Base-by-base conservation (phyloP, 768 basidiomycete species). In the Agaricus blazei region DNA sequence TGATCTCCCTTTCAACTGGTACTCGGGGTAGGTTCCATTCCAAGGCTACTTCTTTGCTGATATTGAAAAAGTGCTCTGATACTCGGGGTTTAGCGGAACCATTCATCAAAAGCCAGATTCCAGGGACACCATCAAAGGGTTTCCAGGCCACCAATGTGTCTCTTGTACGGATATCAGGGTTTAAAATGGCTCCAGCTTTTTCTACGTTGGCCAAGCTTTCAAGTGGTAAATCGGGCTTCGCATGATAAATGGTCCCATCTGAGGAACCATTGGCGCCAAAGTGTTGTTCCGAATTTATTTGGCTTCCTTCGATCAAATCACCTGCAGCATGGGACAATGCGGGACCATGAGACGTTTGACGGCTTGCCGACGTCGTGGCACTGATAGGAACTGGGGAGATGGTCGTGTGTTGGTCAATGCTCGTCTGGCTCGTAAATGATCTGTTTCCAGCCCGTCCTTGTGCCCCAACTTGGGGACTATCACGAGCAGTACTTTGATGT, bases 81-180 rank as follows among this genome's bases (percentile, higher is more conserved):
- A 73, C 68, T 40, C 65, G 68, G n/a, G 73, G 52, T 27, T 63
- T 54, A n/a, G 60, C 38, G 6, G 68, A 64, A 9, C 72, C 75
- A 3, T 61, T 56, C 52, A 69, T 69, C 31, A 66, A 59, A 47
- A 73, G 65, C 75, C 76, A 78, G 6, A 77, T 51, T 5, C 75
- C 75, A 48, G 76, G 76, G 28, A 76, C 65, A 56, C 66, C 62
- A 51, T 71, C 64, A 54, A 68, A 72, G 8, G 71, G 67, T 38
- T 44, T 34, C 48, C 47, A 50, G 6, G 40, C 8, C 15, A 15
- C 42, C 24, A 12, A 23, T 6, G n/a, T 19, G 23, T 45, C 40
- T 29, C 4, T 43, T 15, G 28, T 29, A 7, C 45, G 52, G 36
- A 1, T 28, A 9, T 37, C 37, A 3, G 28, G 27, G 14, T 34